Conservation (phyloP, 2,329 filamentous ascomycete species). For the Ophiostoma pallidulum region DNA sequence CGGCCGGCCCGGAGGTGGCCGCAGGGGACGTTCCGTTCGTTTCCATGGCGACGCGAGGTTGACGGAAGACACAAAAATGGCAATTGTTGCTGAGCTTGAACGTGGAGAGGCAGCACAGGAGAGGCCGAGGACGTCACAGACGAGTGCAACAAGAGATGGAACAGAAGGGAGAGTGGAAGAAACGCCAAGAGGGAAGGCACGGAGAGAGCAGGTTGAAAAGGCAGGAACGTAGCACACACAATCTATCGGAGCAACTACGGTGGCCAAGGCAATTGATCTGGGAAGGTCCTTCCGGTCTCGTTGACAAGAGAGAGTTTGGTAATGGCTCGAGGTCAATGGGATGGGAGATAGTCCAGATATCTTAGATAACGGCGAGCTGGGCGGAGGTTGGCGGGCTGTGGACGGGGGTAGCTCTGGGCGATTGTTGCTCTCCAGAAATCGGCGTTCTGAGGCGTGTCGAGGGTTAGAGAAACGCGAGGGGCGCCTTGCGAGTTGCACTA, state of each 20-base stretch:
- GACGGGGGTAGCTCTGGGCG: background rate
- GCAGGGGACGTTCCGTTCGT: constrained; percentile 5
- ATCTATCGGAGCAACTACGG: background rate
- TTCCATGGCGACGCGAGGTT: constrained; percentile 16
- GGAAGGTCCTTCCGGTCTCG: background rate
- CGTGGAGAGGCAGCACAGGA: background rate
- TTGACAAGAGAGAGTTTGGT: constrained; percentile 7
- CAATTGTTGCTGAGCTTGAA: background rate
- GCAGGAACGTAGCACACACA: constrained; percentile 6
- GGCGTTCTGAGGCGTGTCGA: no score
- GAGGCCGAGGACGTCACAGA: background rate
- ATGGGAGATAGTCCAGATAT: background rate
- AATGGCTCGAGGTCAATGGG: background rate
- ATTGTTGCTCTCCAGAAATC: background rate
- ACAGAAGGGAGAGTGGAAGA: background rate
- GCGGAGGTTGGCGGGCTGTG: constrained; percentile 1
- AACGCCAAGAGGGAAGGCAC: background rate
- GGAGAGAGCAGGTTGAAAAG: background rate
- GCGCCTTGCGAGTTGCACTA: no score
- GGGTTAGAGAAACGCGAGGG: no score
- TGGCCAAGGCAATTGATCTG: no score
- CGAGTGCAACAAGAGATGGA: background rate
- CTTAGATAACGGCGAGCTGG: constrained; percentile 2
- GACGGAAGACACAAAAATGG: background rate
- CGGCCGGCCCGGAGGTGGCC: constrained; percentile 6